Evolutionary conservation across 371 early-diverging fungal genomes (phyloP), one percentile per base, ranked within the genome.

Genomic region (Choanephora cucurbitarum): DNA sequence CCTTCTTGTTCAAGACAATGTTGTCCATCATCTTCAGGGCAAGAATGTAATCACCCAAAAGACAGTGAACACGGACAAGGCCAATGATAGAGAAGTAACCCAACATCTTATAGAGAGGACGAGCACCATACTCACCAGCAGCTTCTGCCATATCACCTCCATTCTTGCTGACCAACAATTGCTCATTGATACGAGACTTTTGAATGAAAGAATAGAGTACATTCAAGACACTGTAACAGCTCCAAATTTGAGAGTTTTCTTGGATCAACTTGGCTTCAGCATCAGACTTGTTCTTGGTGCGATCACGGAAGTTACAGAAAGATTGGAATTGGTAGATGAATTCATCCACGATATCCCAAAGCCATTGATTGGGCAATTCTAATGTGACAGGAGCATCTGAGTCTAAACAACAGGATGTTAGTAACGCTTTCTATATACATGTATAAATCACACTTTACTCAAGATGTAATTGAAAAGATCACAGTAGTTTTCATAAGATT

Each of bases 341-440:
- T 79, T 97, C 97, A 67, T 97, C 97, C 65, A 97, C 94, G 66
- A 97, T 96, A 77, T 97, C 97, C 96, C 96, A 97, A 48, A 97
- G 82, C 97, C 97, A 97, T 80, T 94, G 94, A 80, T 93, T 95
- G 31, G 97, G 97, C 60, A 97, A 86, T 77, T 97, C 97, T 47
- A 93, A 79, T 42, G 84, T 82, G 33, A 91, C 86, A 31, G 91
- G 92, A 7, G 85, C 87, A 32, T 91, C 89, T 32, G 91, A 89
- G 73, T 91, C 88, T 86, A 63, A n/a, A 42, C 1, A 33, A 22
- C 14, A 32, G 18, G 5, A 21, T 3, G 21, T 55, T 55, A 55
- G 46, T 17, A 34, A n/a, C n/a, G n/a, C n/a, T n/a, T n/a, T n/a
- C n/a, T n/a, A n/a, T n/a, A n/a, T n/a, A 28, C 28, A 5, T 28